Evolutionary conservation across 2,329 filamentous ascomycete genomes (phyloP).

Genomic region (Thelonectria blattea): DNA sequence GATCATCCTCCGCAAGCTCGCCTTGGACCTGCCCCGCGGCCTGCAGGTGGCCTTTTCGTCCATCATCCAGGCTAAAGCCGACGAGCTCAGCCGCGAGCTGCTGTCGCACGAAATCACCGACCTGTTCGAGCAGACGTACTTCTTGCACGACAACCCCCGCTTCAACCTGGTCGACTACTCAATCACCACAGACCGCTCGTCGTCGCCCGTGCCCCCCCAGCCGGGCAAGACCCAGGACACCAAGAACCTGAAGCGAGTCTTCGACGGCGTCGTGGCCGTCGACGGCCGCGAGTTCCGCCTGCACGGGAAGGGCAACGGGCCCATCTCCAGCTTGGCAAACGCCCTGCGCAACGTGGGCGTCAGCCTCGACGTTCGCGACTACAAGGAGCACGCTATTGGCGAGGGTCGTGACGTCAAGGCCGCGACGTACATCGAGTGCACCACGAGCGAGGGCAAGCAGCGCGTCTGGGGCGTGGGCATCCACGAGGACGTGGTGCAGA

Average conservation of each 20-base stretch:
- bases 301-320: constrained; percentile 83
- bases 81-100: constrained; percentile 82
- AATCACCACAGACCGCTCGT: constrained; percentile 82
- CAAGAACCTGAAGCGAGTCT: constrained; percentile 78
- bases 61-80: constrained; percentile 82
- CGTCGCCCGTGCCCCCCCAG: constrained; percentile 71
- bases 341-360: constrained; percentile 81
- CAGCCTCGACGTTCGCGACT: constrained; percentile 88
- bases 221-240: constrained; percentile 77
- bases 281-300: constrained; percentile 82
- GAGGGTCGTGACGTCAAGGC: constrained; percentile 81
- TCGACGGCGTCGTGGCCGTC: constrained; percentile 83
- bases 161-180: constrained; percentile 91
- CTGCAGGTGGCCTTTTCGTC: constrained; percentile 91
- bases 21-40: constrained; percentile 90
- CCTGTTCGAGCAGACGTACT: constrained; percentile 90
- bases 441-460: constrained; percentile 67
- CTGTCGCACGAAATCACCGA: constrained; percentile 81
- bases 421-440: constrained; percentile 95
- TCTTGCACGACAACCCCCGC: constrained; percentile 80
- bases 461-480: constrained; percentile 91
- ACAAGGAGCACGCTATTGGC: constrained; percentile 95
- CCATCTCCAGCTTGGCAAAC: constrained; percentile 85
- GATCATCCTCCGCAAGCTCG: constrained; percentile 87
- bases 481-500: constrained; percentile 90